A percentile compares a stretch with the other conserved stretches of the same genome.
These are phyloP conservation scores for Ganoderma sp. DNA, from an alignment of 1,284 basidiomycete species.

Conservation along the genomic window DNA sequence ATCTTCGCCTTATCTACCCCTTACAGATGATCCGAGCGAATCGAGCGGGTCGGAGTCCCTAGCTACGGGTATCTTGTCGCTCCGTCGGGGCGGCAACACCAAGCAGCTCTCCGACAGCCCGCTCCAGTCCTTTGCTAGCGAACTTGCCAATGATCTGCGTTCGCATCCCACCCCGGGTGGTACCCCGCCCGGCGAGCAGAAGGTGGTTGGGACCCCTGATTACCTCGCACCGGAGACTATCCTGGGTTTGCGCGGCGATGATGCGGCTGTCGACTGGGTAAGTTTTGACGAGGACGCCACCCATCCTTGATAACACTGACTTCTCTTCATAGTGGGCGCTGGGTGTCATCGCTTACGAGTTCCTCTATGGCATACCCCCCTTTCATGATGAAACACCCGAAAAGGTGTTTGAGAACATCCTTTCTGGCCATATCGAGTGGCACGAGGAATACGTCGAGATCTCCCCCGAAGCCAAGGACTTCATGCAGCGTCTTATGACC, in stretches of 20 bases:
- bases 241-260: constrained; percentile 93
- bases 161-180: constrained; percentile 63
- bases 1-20: constrained; percentile 67
- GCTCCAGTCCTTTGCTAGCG: constrained; percentile 80
- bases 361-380: constrained; percentile 95
- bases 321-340: constrained; percentile 81
- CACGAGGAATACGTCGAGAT: constrained; percentile 92
- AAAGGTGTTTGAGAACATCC: constrained; percentile 98
- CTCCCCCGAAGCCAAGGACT: constrained; percentile 86
- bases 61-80: constrained; percentile 60
- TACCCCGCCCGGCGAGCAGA: constrained; percentile 84
- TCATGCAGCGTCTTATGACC: constrained; percentile 90
- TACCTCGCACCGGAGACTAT: constrained; percentile 98
- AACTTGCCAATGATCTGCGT: constrained; percentile 81
- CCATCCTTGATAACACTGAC: constrained; percentile 4
- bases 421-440: constrained; percentile 97
- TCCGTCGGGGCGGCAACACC: constrained; percentile 47
- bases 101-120: constrained; percentile 71
- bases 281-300: constrained; percentile 36
- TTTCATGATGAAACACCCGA: constrained; percentile 98
- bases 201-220: constrained; percentile 96
- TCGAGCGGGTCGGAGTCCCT: constrained; percentile 84
- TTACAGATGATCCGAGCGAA: constrained; percentile 82
- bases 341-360: constrained; percentile 98
- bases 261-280: constrained; percentile 97